Evolutionary conservation across 768 basidiomycete genomes (phyloP).

Genomic region (Panus rudis): DNA sequence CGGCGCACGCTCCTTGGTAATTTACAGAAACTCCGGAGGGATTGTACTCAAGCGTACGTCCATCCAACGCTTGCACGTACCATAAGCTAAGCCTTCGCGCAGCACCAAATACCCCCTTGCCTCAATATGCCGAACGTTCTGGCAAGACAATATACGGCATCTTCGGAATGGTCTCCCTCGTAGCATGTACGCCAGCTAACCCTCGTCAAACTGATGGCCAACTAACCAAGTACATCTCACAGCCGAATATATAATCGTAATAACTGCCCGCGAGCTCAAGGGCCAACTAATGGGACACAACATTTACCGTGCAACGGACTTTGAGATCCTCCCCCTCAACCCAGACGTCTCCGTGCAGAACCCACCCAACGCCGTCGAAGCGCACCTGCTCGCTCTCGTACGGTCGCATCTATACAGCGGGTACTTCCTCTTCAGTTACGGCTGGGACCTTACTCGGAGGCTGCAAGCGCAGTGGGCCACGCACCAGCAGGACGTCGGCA

Average conservation of each 20-base stretch:
- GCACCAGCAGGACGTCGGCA: conserved; percentile 42
- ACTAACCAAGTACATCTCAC: neutral
- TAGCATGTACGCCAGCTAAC: conserved; percentile 49
- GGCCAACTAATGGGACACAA: conserved; percentile 80
- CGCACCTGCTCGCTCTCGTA: conserved; percentile 79
- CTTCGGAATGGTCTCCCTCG: conserved; percentile 67
- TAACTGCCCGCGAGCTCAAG: conserved; percentile 75
- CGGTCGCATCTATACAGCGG: conserved; percentile 76
- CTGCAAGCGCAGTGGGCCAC: conserved; percentile 76
- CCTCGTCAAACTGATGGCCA: neutral
- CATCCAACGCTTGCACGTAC: neutral
- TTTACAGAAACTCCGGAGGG: conserved; percentile 70
- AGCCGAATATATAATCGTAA: conserved; percentile 92
- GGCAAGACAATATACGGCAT: conserved; percentile 69
- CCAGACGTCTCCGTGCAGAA: conserved; percentile 58
- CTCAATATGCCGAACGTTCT: conserved; percentile 49
- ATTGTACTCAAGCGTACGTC: conserved; percentile 63
- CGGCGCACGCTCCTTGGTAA: conserved; percentile 59
- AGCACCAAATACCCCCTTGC: conserved; percentile 52
- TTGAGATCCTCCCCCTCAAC: conserved; percentile 83
- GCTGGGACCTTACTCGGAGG: conserved; percentile 81
- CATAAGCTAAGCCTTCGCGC: neutral
- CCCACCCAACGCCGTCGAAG: conserved; percentile 80
- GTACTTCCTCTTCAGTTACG: conserved; percentile 86
- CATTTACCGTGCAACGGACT: conserved; percentile 85